Percentiles rank a stretch among this genome's conserved stretches.
phyloP scores from a whole-genome alignment of 2,329 filamentous ascomycete genomes.

The Orbilia brochopaga region DNA sequence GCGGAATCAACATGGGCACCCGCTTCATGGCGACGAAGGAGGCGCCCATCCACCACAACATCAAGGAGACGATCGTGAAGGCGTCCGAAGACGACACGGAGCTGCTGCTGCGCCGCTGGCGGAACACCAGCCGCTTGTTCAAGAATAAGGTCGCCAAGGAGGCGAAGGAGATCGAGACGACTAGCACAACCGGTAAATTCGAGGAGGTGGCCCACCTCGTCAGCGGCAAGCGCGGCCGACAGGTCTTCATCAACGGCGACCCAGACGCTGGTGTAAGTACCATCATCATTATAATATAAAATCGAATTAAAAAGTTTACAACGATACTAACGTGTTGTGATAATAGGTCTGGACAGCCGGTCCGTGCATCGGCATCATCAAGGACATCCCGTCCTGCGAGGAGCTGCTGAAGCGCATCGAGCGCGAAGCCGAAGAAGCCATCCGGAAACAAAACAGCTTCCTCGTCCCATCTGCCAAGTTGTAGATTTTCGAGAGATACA shows the following conservation, averaged over 20 bases:
- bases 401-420: conserved; percentile 75
- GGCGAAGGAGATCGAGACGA: conserved; percentile 80
- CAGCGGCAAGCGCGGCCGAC: conserved; percentile 84
- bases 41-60: conserved; percentile 86
- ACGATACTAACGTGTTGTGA: conserved; percentile 9
- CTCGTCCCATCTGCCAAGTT: conserved; percentile 67
- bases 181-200: conserved; percentile 85
- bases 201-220: conserved; percentile 84
- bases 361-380: conserved; percentile 87
- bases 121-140: conserved; percentile 86
- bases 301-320: too few relatives aligned
- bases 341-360: conserved; percentile 91
- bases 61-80: conserved; percentile 90
- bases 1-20: conserved; percentile 98
- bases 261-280: conserved; percentile 80
- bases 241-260: conserved; percentile 93
- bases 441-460: conserved; percentile 67
- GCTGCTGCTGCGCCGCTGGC: conserved; percentile 77
- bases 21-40: conserved; percentile 96
- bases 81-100: conserved; percentile 90
- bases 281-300: too few relatives aligned
- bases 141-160: conserved; percentile 85
- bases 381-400: conserved; percentile 79
- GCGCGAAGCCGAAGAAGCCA: conserved; percentile 72
- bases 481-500: conserved; percentile 57